Conservation (phyloP, 352 stramenopile species). For the Nothophytophthora sp. region DNA sequence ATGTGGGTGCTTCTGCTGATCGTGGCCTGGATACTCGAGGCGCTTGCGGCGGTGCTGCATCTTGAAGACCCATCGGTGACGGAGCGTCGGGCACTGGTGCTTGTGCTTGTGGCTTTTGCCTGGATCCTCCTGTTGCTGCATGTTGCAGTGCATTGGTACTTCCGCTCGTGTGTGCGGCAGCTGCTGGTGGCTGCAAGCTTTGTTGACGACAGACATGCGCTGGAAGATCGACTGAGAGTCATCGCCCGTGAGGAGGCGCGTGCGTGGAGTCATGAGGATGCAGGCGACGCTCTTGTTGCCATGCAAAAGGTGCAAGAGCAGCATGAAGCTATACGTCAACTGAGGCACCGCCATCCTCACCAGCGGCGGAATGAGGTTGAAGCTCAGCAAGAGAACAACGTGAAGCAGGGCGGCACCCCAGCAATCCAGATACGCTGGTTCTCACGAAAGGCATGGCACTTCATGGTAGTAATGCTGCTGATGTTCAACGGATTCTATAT, state of each 20-base stretch:
- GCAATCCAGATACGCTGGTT: constrained; percentile 41
- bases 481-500: constrained; percentile 72
- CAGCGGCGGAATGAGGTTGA: too few relatives aligned
- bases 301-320: constrained; percentile 20
- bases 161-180: constrained; percentile 30
- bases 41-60: constrained; percentile 8
- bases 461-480: constrained; percentile 50
- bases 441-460: constrained; percentile 62
- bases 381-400: neutral
- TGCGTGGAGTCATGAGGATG: constrained; percentile 17
- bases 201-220: constrained; percentile 1
- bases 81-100: constrained; percentile 22
- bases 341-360: neutral
- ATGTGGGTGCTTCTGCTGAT: constrained; percentile 52
- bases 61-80: neutral
- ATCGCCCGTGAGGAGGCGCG: constrained; percentile 18
- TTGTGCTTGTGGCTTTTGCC: constrained; percentile 28
- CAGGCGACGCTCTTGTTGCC: constrained; percentile 8
- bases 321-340: constrained; percentile 1
- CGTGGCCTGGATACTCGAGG: constrained; percentile 41
- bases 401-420: neutral
- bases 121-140: constrained; percentile 33
- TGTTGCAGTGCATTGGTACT: constrained; percentile 36
- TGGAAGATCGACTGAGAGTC: constrained; percentile 4
- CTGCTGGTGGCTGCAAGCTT: constrained; percentile 32